These are phyloP conservation scores for Paxillus involutus DNA, from an alignment of 768 basidiomycete species.

Conservation along the genomic window DNA sequence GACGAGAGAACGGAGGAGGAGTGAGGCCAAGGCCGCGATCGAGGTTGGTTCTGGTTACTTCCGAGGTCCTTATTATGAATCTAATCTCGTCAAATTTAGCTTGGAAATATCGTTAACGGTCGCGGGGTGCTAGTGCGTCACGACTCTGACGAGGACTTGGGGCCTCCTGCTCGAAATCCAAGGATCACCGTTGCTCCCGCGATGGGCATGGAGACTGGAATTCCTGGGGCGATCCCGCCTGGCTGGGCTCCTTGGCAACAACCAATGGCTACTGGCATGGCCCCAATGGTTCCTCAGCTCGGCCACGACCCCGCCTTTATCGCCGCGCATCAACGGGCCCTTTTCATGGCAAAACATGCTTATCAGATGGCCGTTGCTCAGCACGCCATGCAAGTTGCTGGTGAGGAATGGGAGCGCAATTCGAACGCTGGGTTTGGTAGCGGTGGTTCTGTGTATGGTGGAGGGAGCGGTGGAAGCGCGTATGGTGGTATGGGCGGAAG, in stretches of 20 bases:
- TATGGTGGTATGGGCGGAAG: conserved; percentile 39
- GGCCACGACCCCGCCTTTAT: conserved; percentile 56
- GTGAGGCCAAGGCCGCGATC: conserved; percentile 84
- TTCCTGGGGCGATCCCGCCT: conserved; percentile 29
- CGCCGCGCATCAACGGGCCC: conserved; percentile 84
- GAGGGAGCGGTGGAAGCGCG: conserved; percentile 43
- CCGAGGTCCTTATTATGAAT: neutral
- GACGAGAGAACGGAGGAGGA: conserved; percentile 71
- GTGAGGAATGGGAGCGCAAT: conserved; percentile 86
- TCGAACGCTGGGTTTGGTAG: conserved; percentile 51
- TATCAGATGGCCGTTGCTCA: conserved; percentile 90
- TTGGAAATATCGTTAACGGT: conserved; percentile 87
- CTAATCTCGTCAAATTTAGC: conserved; percentile 41
- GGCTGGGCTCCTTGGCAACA: conserved; percentile 35
- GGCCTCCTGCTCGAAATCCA: conserved; percentile 11
- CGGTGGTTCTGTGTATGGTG: conserved; percentile 36
- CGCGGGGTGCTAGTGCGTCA: conserved; percentile 60
- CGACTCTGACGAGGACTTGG: conserved; percentile 43
- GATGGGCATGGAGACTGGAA: conserved; percentile 30
- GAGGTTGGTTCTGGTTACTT: conserved; percentile 51
- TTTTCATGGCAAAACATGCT: conserved; percentile 84
- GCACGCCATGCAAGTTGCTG: conserved; percentile 87
- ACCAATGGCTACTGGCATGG: conserved; percentile 24
- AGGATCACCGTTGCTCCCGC: conserved; percentile 38
- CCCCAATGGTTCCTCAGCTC: conserved; percentile 40